Base-by-base conservation (phyloP, 2,329 filamentous ascomycete species). In the Fusarium subtropicale region DNA sequence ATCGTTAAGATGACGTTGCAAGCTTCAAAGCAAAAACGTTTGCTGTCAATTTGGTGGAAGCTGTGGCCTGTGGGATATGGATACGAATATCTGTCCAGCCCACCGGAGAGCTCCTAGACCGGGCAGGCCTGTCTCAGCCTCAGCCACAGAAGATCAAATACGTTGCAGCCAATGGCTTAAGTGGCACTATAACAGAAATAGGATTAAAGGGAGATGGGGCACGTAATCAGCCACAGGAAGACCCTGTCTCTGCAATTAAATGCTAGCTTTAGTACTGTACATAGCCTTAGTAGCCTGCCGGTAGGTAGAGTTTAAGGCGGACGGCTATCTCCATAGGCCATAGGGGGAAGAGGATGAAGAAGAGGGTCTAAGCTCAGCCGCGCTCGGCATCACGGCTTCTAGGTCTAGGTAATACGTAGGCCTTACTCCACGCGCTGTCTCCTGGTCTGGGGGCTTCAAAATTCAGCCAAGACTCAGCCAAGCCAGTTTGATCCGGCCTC, bases 381-480 rank as follows among this genome's bases (percentile, higher is more conserved):
- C 69, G 71, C 70, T 74, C 72, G 72, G 72, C 71, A 75, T 74
- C 72, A 68, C 72, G 72, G 72, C 72, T 74, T 74, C 48, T 60
- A 60, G 24, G 64, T 74, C 48, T 60, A 60, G 24, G 64, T 62
- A 67, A 68, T 73, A 74, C 70, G 72, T 73, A 74, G 66, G 36
- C 66, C 54, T 71, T 71, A 51, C 68, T 74, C 72, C 72, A 72
- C 72, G 72, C 71, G 68, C 71, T 47, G 45, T 45, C 67, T 70
- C 56, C 60, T 30, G 28, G 28, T 55, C 60, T 30, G 28, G 28
- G 28, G 28, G 28, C 28, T 70, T 63, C 69, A 68, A 74, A 74
- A 69, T 74, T 66, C 54, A 65, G 62, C 60, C 60, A 65, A 64
- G 62, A 53, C 44, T 20, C 24, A 65, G 46, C 62, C 59, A 64